Evolutionary conservation across 352 stramenopile species (phyloP), one percentile per base, ranked within the genome.

Genomic region (Pythium aphanidermatum): DNA sequence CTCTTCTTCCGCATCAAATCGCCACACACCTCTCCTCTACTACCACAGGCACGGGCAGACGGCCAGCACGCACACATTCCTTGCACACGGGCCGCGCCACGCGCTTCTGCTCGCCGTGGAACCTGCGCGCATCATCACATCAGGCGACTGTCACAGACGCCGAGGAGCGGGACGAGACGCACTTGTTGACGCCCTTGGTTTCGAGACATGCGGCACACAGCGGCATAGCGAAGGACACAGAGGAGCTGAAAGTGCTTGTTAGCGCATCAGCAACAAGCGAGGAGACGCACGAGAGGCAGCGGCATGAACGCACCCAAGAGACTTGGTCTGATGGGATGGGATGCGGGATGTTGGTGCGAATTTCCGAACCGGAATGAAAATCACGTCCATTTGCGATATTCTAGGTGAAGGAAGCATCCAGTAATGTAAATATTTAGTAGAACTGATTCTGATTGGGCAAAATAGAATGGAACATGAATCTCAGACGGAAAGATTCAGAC

Each of bases 181-280:
- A 85, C 79, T 84, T 87, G 67, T 92, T 92, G 43, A 87, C 74
- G 38, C 80, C 80, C 51, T 86, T 88, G 46, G 68, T 70, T 46
- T 80, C 58, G 39, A 61, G 68, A 52, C 80, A 92, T 13, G 74
- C 74, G 20, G 74, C 64, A 48, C 80, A 92, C 40, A 85, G 68
- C 27, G 76, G 76, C 79, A 92, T 92, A 17, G 19, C 55, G 27
- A 12, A 19, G 11, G 8, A 16, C 5, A 10, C 25, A 16, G 10
- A 31, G 5, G 5, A 25, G 10, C 11, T 21, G 19, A 33, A 13
- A 46, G 38, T 11, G 6, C 14, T 7, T 23, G 9, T n/a, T 17
- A 33, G 14, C 28, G 28, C 28, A 33, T 9, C 28, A 14, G 28
- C 28, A 33, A n/a, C n/a, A n/a, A n/a, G n/a, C n/a, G n/a, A n/a